These are phyloP conservation scores for Candida montana DNA, from an alignment of 805 yeast genomes.

Conservation along the genomic window DNA sequence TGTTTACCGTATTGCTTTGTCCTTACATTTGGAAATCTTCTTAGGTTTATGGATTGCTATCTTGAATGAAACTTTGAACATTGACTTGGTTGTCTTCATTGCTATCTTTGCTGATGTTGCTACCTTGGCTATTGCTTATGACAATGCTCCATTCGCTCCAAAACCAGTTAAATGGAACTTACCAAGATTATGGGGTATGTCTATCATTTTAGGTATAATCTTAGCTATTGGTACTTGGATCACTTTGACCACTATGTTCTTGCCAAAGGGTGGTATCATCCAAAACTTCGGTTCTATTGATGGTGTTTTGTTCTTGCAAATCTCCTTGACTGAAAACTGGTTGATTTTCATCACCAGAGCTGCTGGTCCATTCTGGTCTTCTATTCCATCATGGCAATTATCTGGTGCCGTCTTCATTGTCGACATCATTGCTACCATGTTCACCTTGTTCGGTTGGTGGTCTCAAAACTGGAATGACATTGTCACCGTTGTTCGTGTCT, in stretches of 20 bases:
- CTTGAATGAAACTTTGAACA: constrained; percentile 78
- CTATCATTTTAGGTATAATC: constrained; percentile 76
- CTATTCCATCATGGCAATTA: constrained; percentile 94
- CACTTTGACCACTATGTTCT: constrained; percentile 89
- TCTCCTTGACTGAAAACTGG: constrained; percentile 95
- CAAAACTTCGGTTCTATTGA: constrained; percentile 94
- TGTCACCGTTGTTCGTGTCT: constrained; percentile 89
- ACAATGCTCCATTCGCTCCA: constrained; percentile 92
- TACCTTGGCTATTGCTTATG: constrained; percentile 94
- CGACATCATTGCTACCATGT: constrained; percentile 88
- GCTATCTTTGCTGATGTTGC: constrained; percentile 98
- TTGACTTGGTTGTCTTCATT: constrained; percentile 90
- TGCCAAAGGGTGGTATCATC: constrained; percentile 87
- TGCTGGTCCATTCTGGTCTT: constrained; percentile 98
- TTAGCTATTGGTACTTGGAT: constrained; percentile 94
- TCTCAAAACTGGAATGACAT: constrained; percentile 96
- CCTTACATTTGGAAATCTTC: constrained; percentile 91
- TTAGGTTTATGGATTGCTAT: constrained; percentile 96
- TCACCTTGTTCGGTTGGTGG: constrained; percentile 96
- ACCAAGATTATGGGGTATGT: constrained; percentile 97
- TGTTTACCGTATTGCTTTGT: constrained; percentile 95
- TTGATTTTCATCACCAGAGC: constrained; percentile 95
- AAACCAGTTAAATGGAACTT: constrained; percentile 94
- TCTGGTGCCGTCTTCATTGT: constrained; percentile 88
- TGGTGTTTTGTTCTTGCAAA: constrained; percentile 90